A percentile compares a stretch with the other conserved stretches of the same genome.
phyloP scores from a whole-genome alignment of 305 asterid species.

The Solanum hybrid region DNA sequence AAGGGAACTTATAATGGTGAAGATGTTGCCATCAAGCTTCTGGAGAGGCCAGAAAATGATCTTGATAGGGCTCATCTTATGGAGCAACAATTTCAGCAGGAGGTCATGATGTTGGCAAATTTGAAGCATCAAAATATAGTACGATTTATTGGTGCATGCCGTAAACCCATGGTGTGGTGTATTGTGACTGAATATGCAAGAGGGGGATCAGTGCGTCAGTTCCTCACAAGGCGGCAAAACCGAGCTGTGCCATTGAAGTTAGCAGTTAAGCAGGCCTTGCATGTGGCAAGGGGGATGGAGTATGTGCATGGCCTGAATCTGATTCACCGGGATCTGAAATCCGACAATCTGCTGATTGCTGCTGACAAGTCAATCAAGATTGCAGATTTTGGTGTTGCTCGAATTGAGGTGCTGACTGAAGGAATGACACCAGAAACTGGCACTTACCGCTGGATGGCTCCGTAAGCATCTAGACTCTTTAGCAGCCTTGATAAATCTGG shows the following conservation, averaged over 20 bases:
- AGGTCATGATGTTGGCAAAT: slow-evolving; percentile 87
- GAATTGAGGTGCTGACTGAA: slow-evolving; percentile 94
- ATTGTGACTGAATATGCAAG: slow-evolving; percentile 95
- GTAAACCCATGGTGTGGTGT: slow-evolving; percentile 98
- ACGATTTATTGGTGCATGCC: slow-evolving; percentile 89
- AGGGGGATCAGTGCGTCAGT: slow-evolving; percentile 97
- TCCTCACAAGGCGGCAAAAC: slow-evolving; percentile 68
- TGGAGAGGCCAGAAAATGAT: slow-evolving; percentile 88
- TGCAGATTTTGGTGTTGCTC: slow-evolving; percentile 98
- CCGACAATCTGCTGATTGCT: slow-evolving; percentile 85
- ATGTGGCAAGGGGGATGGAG: slow-evolving; percentile 96
- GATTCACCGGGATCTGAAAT: slow-evolving; percentile 88
- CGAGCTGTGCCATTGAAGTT: slow-evolving; percentile 82
- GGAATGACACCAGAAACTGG: slow-evolving; percentile 99
- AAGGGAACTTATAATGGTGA: slow-evolving; percentile 83
- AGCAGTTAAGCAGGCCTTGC: slow-evolving; percentile 97
- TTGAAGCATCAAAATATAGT: slow-evolving; percentile 89
- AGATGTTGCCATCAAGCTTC: slow-evolving; percentile 92
- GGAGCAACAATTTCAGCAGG: slow-evolving; percentile 98
- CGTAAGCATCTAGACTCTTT: slow-evolving; percentile 47
- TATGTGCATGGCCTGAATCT: slow-evolving; percentile 78
- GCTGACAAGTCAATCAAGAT: slow-evolving; percentile 91
- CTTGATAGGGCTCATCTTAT: slow-evolving; percentile 63
- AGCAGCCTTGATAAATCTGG: background rate
- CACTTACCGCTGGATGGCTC: slow-evolving; percentile 99